A percentile compares a stretch with the other conserved stretches of the same genome.
Conservation (phyloP, 106 monocot species). For the Xerophyta viscosa region DNA sequence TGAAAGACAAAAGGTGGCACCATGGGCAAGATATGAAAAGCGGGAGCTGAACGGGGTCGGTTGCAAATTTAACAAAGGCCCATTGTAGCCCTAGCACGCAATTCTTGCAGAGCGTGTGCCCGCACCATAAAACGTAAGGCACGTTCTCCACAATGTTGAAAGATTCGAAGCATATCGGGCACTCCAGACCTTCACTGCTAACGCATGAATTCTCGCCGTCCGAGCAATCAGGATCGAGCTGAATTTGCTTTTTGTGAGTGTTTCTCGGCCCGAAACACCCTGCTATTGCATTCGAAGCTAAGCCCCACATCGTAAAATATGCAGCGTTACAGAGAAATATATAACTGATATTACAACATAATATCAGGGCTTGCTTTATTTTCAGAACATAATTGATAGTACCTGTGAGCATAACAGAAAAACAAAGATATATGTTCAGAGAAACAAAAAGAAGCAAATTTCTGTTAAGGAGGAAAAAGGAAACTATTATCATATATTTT, state of each 20-base stretch:
- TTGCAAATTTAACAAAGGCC: conserved; percentile 8
- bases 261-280: not conserved
- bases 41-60: conserved; percentile 3
- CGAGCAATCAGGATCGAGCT: conserved; percentile 3
- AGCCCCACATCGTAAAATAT: conserved; percentile 12
- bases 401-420: too few relatives aligned
- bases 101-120: conserved; percentile 18
- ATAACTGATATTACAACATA: not conserved
- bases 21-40: conserved; percentile 20
- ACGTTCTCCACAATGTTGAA: conserved; percentile 14
- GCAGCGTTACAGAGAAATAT: too few relatives aligned
- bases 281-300: not conserved
- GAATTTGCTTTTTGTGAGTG: not conserved
- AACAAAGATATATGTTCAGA: too few relatives aligned
- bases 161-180: conserved; percentile 18
- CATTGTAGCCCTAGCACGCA: conserved; percentile 12
- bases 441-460: too few relatives aligned
- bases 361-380: too few relatives aligned
- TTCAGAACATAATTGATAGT: too few relatives aligned
- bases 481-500: too few relatives aligned
- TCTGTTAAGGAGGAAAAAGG: too few relatives aligned
- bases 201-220: conserved; percentile 1
- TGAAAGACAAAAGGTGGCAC: conserved; percentile 10
- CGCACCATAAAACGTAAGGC: conserved; percentile 18
- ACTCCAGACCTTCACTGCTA: conserved; percentile 6